phyloP scores from a whole-genome alignment of 352 stramenopile genomes.

The Pythium scleroteichum region DNA sequence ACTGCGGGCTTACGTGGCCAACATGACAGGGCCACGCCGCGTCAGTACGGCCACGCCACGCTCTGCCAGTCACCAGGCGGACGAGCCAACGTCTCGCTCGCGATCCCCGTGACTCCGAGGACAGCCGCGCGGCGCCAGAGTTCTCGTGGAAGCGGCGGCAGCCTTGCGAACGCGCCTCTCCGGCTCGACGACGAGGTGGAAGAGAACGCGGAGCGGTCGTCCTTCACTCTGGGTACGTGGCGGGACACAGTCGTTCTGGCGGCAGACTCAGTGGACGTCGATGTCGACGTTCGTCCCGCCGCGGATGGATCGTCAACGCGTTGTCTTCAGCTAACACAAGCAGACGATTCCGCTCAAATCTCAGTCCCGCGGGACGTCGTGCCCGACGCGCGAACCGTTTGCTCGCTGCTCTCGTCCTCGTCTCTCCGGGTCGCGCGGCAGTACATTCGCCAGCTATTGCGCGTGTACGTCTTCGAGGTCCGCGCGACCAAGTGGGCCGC shows the following conservation, averaged over 20 bases:
- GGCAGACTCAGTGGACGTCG: background rate
- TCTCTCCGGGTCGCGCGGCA: conserved; percentile 26
- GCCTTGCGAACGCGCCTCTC: background rate
- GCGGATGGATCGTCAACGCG: background rate
- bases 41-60: background rate
- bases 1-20: too few relatives aligned
- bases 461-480: conserved; percentile 70
- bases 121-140: conserved; percentile 3
- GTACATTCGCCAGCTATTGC: conserved; percentile 43
- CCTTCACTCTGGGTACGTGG: conserved; percentile 28
- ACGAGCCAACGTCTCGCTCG: conserved; percentile 40
- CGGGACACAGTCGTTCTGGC: conserved; percentile 11
- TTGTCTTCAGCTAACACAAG: background rate
- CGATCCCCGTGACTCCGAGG: conserved; percentile 36
- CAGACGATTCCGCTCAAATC: conserved; percentile 17
- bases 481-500: conserved; percentile 78
- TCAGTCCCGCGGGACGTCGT: conserved; percentile 38
- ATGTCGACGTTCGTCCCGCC: background rate
- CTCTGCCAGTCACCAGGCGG: conserved; percentile 41
- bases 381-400: conserved; percentile 46
- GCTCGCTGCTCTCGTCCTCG: conserved; percentile 26
- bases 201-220: conserved; percentile 9
- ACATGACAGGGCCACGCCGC: too few relatives aligned
- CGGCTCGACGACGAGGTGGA: background rate
- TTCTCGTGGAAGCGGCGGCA: background rate